Base-by-base conservation (phyloP, 1,284 basidiomycete species). In the Coniophora puteana region DNA sequence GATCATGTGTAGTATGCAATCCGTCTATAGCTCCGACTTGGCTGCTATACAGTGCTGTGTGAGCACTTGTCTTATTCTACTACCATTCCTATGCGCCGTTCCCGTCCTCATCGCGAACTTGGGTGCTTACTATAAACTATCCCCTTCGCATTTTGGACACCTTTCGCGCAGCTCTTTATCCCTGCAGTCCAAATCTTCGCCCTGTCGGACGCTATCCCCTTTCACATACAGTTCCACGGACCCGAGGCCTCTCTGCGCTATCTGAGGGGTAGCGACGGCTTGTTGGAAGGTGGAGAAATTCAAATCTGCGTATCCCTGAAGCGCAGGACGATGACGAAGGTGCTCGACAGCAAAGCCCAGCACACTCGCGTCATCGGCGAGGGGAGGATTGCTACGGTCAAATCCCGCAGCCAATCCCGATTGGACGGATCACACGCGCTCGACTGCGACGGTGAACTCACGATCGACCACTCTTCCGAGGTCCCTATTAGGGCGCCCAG, bases 141-240 rank as follows among this genome's bases (percentile, higher is more conserved):
- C n/a, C n/a, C n/a, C n/a, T n/a, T n/a, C n/a, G 13, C 16, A 12
- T 24, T 8, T 43, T 10, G n/a, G n/a, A n/a, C n/a, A n/a, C n/a
- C n/a, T n/a, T n/a, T n/a, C n/a, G n/a, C n/a, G 21, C 36, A 62
- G 58, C 25, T 62, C 11, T 62, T 62, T 30, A 43, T 62, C 10
- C 61, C 57, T 4, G 57, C 59, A 7, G 47, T 47, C 21, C 52
- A 30, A 17, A 40, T 30, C 3, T 62, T 47, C 39, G 53, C 58
- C 5, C 25, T 55, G 25, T 57, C 58, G 12, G 59, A 59, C 25
- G 45, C 37, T n/a, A 62, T 62, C 12, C 59, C 56, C 21, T 55
- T 63, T 27, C 59, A 63, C 34, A 29, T 63, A 23, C 57, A 63
- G 31, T 47, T 62, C 40, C 47, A 52, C 23, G 59, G 56, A n/a